phyloP scores from a whole-genome alignment of 2,329 filamentous ascomycete species.

The Apiospora marii region DNA sequence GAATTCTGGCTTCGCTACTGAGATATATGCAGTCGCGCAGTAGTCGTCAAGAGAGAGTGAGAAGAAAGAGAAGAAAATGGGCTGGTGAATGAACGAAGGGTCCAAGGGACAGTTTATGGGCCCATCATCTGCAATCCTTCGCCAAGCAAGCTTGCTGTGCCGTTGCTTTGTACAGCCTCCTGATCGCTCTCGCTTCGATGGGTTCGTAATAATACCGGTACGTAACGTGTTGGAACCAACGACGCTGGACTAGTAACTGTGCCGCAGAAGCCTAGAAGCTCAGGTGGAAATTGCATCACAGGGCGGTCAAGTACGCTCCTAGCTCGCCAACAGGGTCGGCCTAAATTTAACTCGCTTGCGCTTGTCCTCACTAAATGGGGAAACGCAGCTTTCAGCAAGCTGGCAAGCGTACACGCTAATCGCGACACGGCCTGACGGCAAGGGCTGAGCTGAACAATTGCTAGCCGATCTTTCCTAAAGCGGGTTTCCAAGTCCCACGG shows the following conservation, averaged over 20 bases:
- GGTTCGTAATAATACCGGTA: background rate
- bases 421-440: background rate
- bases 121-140: background rate
- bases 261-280: background rate
- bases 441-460: conserved; percentile 6
- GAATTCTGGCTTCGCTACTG: background rate
- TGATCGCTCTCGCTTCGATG: background rate
- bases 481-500: background rate
- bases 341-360: background rate
- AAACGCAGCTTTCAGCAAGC: background rate
- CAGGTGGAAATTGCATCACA: no score
- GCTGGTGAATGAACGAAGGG: background rate
- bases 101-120: background rate
- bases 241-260: background rate
- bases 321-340: background rate
- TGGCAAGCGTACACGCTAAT: background rate
- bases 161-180: background rate
- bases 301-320: no score
- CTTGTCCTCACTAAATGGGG: background rate
- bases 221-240: background rate
- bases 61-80: background rate
- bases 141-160: background rate
- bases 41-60: background rate
- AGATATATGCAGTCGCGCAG: background rate
- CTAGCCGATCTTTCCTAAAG: background rate